Evolutionary conservation across 768 basidiomycete genomes (phyloP), one percentile per base, ranked within the genome.

Genomic region (Candolleomyces eurysporus): DNA sequence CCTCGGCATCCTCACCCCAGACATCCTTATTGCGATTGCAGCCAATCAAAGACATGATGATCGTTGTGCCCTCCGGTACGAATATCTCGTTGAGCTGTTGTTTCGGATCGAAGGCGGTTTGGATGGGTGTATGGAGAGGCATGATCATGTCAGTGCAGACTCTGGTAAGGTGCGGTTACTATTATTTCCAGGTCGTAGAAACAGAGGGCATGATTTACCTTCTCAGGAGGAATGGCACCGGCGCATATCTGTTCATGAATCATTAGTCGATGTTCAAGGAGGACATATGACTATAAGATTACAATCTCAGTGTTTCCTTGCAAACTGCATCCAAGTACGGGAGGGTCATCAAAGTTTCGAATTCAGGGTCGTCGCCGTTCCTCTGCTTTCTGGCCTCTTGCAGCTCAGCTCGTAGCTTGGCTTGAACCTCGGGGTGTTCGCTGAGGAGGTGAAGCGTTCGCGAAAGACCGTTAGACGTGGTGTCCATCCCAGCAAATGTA

Each of bases 241-340:
- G 69, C 30, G 75, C 68, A 49, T 67, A 66, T 36, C 70, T 36
- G 6, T 7, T 69, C 52, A 9, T 16, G 7, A n/a, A 43, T 22
- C 2, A 7, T 19, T 19, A 4, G 19, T 36, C 16, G n/a, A 49
- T 22, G 13, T 56, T 51, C 43, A 19, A 45, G 5, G 2, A 21
- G 42, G 32, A 48, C 5, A 21, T 31, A 14, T 17, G 39, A 13
- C 16, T 16, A 43, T 7, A 32, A 48, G 65, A 71, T 54, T 57
- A 75, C 73, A 77, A 57, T 59, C 79, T 69, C 21, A 79, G 64
- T 1, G 77, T 77, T 63, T 79, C 78, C 48, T 72, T 66, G 56
- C 73, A 75, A 6, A 79, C 64, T 1, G 78, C 78, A 61, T 79
- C 76, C n/a, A 79, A 67, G 57, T 75, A 78, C 0, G 76, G 73